Conservation (phyloP, 192 early-diverging fungal species). For the Phycomyces blakesleeanus region DNA sequence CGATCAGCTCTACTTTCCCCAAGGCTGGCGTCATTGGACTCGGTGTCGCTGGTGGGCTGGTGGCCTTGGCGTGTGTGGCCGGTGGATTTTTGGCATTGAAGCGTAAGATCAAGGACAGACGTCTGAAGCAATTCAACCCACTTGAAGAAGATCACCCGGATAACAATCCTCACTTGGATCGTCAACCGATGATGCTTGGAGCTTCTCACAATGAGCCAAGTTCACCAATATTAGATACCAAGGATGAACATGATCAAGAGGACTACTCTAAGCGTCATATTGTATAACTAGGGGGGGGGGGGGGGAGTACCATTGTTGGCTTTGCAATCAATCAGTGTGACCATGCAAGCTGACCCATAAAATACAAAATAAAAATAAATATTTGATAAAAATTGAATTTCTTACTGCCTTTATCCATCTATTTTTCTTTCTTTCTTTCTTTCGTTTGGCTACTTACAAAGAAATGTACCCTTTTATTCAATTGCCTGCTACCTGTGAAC, state of each 20-base stretch:
- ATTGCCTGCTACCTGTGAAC: slow-evolving; percentile 29
- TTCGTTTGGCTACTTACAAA: not conserved
- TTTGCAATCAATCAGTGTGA: slow-evolving; percentile 6
- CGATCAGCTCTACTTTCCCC: slow-evolving; percentile 3
- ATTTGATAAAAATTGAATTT: not conserved
- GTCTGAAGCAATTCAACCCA: slow-evolving; percentile 1
- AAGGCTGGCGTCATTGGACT: slow-evolving; percentile 32
- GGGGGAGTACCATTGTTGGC: too few relatives aligned
- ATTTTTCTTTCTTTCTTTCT: not conserved
- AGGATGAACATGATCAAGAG: not conserved
- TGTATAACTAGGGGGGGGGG: not conserved
- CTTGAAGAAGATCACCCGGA: slow-evolving; percentile 6
- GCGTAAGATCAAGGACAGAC: slow-evolving; percentile 18
- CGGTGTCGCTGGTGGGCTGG: slow-evolving; percentile 39
- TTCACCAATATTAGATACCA: not conserved
- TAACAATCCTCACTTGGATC: slow-evolving; percentile 5
- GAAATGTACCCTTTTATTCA: slow-evolving; percentile 6
- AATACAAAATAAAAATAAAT: not conserved
- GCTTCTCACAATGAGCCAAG: not conserved
- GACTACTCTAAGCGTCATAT: not conserved
- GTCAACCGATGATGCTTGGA: slow-evolving; percentile 14
- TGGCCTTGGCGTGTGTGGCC: slow-evolving; percentile 32
- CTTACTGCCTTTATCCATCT: not conserved
- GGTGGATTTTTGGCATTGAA: slow-evolving; percentile 28
- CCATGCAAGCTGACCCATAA: not conserved